Percentiles rank a stretch among this genome's conserved stretches.
These are phyloP conservation scores for Vachellia collinsii DNA, from an alignment of 306 rosid species.

Conservation along the genomic window DNA sequence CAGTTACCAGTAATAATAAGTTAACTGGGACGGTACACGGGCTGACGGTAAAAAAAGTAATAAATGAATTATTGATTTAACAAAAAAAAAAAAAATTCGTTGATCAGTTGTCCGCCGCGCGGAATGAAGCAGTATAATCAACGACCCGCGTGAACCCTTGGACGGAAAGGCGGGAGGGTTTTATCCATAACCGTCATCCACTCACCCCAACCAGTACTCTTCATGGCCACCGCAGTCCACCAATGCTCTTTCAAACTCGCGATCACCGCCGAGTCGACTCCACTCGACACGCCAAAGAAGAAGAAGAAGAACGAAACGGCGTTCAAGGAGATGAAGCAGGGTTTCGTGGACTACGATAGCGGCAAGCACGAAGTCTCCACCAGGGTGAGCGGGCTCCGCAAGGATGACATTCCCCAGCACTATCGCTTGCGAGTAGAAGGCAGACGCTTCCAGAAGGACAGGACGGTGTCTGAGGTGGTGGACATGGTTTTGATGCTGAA, in stretches of 20 bases:
- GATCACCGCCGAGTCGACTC: slow-evolving; percentile 33
- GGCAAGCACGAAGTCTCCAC: slow-evolving; percentile 65
- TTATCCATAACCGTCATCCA: not conserved
- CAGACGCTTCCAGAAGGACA: slow-evolving; percentile 81
- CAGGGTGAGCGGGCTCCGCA: slow-evolving; percentile 61
- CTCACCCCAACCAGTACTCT: not conserved
- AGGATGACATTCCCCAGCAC: slow-evolving; percentile 59
- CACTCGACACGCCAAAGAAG: slow-evolving; percentile 27
- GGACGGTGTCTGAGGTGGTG: slow-evolving; percentile 83
- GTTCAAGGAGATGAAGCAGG: slow-evolving; percentile 71
- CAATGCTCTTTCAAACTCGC: slow-evolving; percentile 32
- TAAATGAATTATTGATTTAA: too few species aligned
- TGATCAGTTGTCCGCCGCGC: not conserved
- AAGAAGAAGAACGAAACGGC: slow-evolving; percentile 45
- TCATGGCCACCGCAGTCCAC: slow-evolving; percentile 50
- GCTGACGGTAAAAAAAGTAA: too few species aligned
- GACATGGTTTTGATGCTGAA: slow-evolving; percentile 51
- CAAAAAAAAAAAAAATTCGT: too few species aligned
- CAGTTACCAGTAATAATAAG: too few species aligned
- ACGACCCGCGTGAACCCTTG: not conserved
- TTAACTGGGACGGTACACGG: too few species aligned
- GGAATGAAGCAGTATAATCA: not conserved
- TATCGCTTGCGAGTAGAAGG: slow-evolving; percentile 67
- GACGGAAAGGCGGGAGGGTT: not conserved
- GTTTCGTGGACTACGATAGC: slow-evolving; percentile 80